A percentile compares a stretch with the other conserved stretches of the same genome.
These are phyloP conservation scores for Lithohypha guttulata DNA, from an alignment of 2,329 filamentous ascomycete genomes.

Conservation along the genomic window DNA sequence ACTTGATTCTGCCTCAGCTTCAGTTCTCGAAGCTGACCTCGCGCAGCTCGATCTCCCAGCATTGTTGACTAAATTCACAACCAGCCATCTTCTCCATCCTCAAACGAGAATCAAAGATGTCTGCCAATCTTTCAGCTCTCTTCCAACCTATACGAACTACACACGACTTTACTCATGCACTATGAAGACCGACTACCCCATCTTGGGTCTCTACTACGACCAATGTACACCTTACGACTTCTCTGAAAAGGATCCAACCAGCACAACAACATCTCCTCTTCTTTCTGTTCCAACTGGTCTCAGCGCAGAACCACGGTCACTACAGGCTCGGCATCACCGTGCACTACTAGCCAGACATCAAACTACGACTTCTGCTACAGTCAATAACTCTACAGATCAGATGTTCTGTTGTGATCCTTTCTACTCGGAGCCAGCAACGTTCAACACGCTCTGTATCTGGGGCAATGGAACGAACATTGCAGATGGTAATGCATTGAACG, in stretches of 20 bases:
- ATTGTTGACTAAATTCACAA: too few relatives aligned
- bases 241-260: neutral
- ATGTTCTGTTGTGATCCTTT: conserved; percentile 2
- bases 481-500: neutral
- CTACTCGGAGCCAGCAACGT: conserved; percentile 1
- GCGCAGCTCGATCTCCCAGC: too few relatives aligned
- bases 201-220: conserved; percentile 4
- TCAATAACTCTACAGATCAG: neutral
- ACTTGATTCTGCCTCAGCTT: too few relatives aligned
- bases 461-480: conserved; percentile 2
- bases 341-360: conserved; percentile 19
- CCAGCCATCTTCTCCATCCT: too few relatives aligned
- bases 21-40: too few relatives aligned
- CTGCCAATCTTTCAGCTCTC: too few relatives aligned
- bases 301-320: too few relatives aligned
- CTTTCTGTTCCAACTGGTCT: neutral
- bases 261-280: neutral
- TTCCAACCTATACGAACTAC: neutral
- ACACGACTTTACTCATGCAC: conserved; percentile 1
- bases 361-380: conserved; percentile 9
- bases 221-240: neutral
- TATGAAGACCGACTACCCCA: conserved; percentile 1
- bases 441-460: conserved; percentile 2
- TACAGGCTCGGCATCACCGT: conserved; percentile 7
- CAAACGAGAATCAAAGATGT: too few relatives aligned